phyloP scores from a whole-genome alignment of 179 eudicot species.

The Sideroxylon spinosum region DNA sequence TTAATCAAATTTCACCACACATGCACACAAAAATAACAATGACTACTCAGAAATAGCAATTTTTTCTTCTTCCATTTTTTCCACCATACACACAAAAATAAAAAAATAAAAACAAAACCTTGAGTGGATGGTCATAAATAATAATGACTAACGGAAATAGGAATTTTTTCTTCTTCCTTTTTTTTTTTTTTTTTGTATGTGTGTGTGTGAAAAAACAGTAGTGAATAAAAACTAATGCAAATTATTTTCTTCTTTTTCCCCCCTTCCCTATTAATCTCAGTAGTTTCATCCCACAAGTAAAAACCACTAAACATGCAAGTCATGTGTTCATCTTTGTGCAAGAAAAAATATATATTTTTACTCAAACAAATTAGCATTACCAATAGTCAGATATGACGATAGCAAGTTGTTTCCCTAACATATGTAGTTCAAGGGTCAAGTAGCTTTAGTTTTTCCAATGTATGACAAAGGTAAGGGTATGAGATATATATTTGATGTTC shows the following conservation, averaged over 20 bases:
- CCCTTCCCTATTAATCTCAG: no score
- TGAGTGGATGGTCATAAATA: not conserved
- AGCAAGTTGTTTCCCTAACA: not conserved
- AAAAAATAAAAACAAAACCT: not conserved
- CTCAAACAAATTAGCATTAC: not conserved
- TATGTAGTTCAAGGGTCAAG: not conserved
- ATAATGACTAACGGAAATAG: not conserved
- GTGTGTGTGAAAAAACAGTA: no score
- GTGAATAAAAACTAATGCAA: no score
- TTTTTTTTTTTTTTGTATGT: not conserved
- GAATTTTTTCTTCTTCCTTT: no score
- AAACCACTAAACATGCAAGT: no score
- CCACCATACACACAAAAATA: not conserved
- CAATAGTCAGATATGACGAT: not conserved
- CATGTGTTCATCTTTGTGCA: no score
- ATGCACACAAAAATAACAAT: not conserved
- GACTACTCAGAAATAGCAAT: not conserved
- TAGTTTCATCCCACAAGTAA: no score
- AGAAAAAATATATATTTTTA: not conserved
- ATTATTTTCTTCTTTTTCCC: no score
- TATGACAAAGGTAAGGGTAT: no score
- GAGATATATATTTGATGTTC: no score
- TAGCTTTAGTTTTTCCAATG: not conserved
- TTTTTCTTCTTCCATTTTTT: no score
- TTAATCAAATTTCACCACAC: not conserved